Evolutionary conservation across 2,329 filamentous ascomycete genomes (phyloP), one percentile per base, ranked within the genome.

Genomic region (Sporothrix curviconia): DNA sequence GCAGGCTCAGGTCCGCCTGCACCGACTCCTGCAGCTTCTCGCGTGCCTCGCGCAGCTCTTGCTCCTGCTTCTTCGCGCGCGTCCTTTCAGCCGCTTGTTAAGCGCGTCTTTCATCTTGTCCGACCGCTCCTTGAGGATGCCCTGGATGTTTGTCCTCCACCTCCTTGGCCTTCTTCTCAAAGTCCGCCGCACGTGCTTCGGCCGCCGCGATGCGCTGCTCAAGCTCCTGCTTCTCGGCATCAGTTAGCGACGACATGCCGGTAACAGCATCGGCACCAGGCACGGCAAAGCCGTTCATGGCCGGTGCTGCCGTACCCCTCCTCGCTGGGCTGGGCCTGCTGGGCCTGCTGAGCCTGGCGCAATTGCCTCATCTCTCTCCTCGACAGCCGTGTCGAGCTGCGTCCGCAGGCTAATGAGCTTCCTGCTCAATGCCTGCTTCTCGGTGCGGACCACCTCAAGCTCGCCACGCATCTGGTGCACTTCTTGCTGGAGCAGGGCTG

Each of bases 361-460:
- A n/a, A n/a, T n/a, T 9, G 83, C 81, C 60, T 82, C 76, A 56
- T 90, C 87, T 44, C 87, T 77, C 64, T 90, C 84, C 6, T 79
- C 74, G 56, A 83, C 79, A 1, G 80, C 80, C 9, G 76, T 73
- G 53, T 85, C 78, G 12, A 95, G 74, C 65, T 91, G 85, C 7
- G 69, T 62, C 30, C 75, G 79, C 2, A 85, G 68, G 24, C 67
- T 70, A 46, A 77, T 74, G 2, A 88, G 75, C 60, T n/a, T 87
- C 83, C 58, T 82, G 74, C 62, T 90, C 82, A n/a, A 89, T 76
- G 2, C 76, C 76, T 17, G 84, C 77, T 89, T 91, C 68, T 94
- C 85, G 9, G 83, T 76, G 7, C 75, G 84, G 55, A 86, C 79
- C 1, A 76, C 77, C 43, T 85, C 83, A 9, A 94, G 78, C 63